phyloP scores from a whole-genome alignment of 495 filamentous ascomycete genomes.

The Aspergillus sclerotioniger region DNA sequence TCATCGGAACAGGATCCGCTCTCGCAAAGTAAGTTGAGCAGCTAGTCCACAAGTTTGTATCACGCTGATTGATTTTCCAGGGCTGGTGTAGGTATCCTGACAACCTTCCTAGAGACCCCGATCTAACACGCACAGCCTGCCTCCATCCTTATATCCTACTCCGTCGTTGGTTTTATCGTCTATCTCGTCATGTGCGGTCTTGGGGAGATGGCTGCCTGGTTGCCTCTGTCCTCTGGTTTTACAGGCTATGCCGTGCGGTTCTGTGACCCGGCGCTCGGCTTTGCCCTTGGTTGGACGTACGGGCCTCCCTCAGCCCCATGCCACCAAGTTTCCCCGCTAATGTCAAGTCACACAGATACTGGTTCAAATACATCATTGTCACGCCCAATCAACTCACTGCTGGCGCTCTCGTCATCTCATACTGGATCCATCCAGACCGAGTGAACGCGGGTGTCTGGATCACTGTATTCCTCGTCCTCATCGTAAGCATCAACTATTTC shows the following conservation, averaged over 20 bases:
- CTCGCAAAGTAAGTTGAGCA: slow-evolving; percentile 49
- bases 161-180: slow-evolving; percentile 59
- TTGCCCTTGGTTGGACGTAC: slow-evolving; percentile 61
- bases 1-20: slow-evolving; percentile 65
- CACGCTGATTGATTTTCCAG: slow-evolving; percentile 21
- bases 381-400: slow-evolving; percentile 83
- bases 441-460: slow-evolving; percentile 55
- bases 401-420: slow-evolving; percentile 71
- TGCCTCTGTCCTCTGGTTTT: slow-evolving; percentile 60
- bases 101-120: background rate
- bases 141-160: slow-evolving; percentile 68
- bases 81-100: slow-evolving; percentile 34
- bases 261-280: slow-evolving; percentile 65
- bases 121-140: slow-evolving; percentile 52
- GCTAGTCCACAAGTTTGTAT: background rate
- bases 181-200: slow-evolving; percentile 65
- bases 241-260: slow-evolving; percentile 62
- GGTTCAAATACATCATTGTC: slow-evolving; percentile 69
- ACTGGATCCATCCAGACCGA: slow-evolving; percentile 54
- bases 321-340: slow-evolving; percentile 3
- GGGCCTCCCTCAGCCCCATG: slow-evolving; percentile 1
- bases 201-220: slow-evolving; percentile 68
- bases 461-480: slow-evolving; percentile 50
- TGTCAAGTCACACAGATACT: slow-evolving; percentile 37
- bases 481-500: slow-evolving; percentile 55